Percentiles rank a stretch among this genome's conserved stretches.
Evolutionary conservation across 441 rosid genomes (phyloP).

Genomic region (Melianthus villosus): DNA sequence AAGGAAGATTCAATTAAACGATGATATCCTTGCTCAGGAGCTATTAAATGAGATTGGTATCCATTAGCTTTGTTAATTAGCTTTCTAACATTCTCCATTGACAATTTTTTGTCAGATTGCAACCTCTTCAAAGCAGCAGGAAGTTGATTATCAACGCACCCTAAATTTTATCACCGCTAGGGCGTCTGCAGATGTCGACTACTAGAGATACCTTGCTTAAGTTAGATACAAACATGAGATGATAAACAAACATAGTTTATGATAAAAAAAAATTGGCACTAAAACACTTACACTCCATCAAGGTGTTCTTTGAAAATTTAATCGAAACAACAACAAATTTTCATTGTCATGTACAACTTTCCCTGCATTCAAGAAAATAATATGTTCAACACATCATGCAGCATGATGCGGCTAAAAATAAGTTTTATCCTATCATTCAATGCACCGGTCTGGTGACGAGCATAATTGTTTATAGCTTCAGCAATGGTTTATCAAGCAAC

Average conservation of each 20-base stretch:
- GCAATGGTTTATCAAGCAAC: no score
- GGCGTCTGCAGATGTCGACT: constrained; percentile 41
- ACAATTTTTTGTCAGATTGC: constrained; percentile 86
- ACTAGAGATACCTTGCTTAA: no score
- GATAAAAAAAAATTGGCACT: not conserved
- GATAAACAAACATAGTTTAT: no score
- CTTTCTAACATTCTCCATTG: constrained; percentile 84
- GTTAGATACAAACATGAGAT: no score
- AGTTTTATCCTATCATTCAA: no score
- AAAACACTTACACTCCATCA: constrained; percentile 80
- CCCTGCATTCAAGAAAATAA: constrained; percentile 48
- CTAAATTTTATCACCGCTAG: constrained; percentile 91
- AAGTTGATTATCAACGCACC: constrained; percentile 88
- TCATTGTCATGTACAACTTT: constrained; percentile 81
- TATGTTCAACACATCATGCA: no score
- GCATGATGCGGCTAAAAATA: no score
- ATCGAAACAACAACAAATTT: constrained; percentile 79
- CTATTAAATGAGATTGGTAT: constrained; percentile 97
- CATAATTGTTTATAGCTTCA: no score
- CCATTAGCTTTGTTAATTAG: constrained; percentile 97
- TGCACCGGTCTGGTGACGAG: no score
- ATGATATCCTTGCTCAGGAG: constrained; percentile 98
- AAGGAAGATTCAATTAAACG: constrained; percentile 89
- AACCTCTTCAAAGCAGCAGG: constrained; percentile 97
- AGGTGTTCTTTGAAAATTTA: constrained; percentile 95